Percentiles rank a stretch among this genome's conserved stretches.
Evolutionary conservation across 129 eudicot species (phyloP).

Genomic region (Smallanthus sonchifolius): DNA sequence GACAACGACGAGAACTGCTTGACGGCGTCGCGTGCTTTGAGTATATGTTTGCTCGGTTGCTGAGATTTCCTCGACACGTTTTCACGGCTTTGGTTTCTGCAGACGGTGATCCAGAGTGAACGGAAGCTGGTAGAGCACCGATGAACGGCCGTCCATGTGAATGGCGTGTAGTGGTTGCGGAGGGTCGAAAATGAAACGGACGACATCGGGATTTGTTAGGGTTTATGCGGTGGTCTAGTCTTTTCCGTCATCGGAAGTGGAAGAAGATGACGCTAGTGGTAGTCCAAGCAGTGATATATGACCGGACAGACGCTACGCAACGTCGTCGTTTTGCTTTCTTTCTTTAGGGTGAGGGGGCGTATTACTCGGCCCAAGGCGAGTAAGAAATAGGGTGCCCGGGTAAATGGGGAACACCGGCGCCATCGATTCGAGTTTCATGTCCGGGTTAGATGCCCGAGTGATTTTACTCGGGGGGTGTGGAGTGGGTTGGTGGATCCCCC

Average conservation of each 20-base stretch:
- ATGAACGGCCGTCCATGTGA: constrained; percentile 26
- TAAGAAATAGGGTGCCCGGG: too few relatives aligned
- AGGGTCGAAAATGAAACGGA: constrained; percentile 37
- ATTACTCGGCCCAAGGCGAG: too few relatives aligned
- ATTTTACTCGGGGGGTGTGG: too few relatives aligned
- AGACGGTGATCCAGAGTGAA: constrained; percentile 34
- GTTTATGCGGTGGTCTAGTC: constrained; percentile 7
- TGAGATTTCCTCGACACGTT: constrained; percentile 37
- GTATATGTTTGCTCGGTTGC: constrained; percentile 42
- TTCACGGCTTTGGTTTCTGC: constrained; percentile 36
- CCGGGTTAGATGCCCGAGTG: too few relatives aligned
- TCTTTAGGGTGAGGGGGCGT: too few relatives aligned
- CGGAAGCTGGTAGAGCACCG: constrained; percentile 17
- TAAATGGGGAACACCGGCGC: too few relatives aligned
- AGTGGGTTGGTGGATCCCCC: too few relatives aligned
- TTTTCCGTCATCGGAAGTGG: constrained; percentile 20
- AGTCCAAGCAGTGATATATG: neutral
- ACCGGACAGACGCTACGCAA: neutral
- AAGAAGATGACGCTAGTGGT: constrained; percentile 9
- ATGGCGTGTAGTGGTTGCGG: constrained; percentile 44
- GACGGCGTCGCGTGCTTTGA: constrained; percentile 57
- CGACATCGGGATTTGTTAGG: constrained; percentile 33
- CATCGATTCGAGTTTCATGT: too few relatives aligned
- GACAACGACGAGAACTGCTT: constrained; percentile 49
- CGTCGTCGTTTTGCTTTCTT: constrained; percentile 14